Base-by-base conservation (phyloP, 2,329 filamentous ascomycete genomes). In the Mycogone perniciosa region DNA sequence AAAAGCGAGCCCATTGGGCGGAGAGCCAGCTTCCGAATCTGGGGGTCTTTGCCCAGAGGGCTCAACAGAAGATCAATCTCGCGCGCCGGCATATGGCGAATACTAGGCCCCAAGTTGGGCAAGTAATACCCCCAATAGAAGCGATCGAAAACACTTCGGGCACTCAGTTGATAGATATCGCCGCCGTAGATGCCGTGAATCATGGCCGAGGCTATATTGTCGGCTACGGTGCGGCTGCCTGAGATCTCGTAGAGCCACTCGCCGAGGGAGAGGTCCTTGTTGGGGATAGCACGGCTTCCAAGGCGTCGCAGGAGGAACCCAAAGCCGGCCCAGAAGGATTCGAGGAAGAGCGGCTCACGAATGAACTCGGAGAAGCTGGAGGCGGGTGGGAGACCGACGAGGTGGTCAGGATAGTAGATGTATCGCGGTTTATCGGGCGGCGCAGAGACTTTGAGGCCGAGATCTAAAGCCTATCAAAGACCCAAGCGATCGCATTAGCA, bases 141-240 rank as follows among this genome's bases (percentile, higher is more conserved):
- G 38, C 60, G 59, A 29, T 68, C 66, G 13, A 67, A 58, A 7
- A 84, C 72, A 46, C 81, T 82, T 59, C 81, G 82, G 44, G 81
- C 82, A 67, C 90, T 96, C 46, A 97, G 73, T 63, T 85, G 78
- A 65, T 88, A 82, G 44, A 95, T 81, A 67, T 96, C 88, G 5
- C 93, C 93, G 26, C 91, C 93, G 67, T 95, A 96, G 52, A 97
- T 89, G 39, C 93, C 93, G 67, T 97, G 93, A 48, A 89, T 62
- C 62, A 83, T 71, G 46, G 85, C 89, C 5, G 89, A 96, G 6
- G 82, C 69, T 13, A 96, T 48, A 60, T 95, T 91, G 58, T 93
- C 76, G 10, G 82, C 81, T 6, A 87, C 56, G 33, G 62, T 52
- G 37, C 55, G 48, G 55, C 62, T 64, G 37, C 61, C 59, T 45